A percentile compares a stretch with the other conserved stretches of the same genome.
Conservation (phyloP, 2,329 filamentous ascomycete species). For the Cryphonectria naterciae region DNA sequence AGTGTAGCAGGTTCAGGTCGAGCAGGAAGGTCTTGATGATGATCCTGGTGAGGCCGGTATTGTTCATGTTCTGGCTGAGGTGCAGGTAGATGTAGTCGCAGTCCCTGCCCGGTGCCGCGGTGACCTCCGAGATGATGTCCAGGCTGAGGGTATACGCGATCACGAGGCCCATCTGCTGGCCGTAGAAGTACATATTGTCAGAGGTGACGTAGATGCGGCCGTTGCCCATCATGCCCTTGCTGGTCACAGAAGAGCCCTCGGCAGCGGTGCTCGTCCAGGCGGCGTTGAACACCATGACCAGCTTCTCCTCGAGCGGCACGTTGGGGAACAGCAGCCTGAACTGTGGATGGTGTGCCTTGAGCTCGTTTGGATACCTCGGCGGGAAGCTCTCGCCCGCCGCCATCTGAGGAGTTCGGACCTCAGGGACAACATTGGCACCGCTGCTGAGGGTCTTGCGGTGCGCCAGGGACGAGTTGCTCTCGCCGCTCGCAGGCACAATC, state of each 20-base stretch:
- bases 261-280: constrained; percentile 70
- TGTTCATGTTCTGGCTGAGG: constrained; percentile 63
- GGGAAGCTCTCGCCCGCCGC: constrained; percentile 63
- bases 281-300: constrained; percentile 90
- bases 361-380: constrained; percentile 76
- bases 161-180: constrained; percentile 89
- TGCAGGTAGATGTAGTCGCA: constrained; percentile 94
- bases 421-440: constrained; percentile 20
- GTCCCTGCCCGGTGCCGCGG: constrained; percentile 83
- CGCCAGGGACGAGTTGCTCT: constrained; percentile 30
- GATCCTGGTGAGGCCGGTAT: constrained; percentile 71
- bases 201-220: constrained; percentile 87
- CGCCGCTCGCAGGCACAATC: constrained; percentile 35
- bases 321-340: constrained; percentile 90
- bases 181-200: constrained; percentile 93
- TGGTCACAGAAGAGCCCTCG: constrained; percentile 46
- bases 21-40: constrained; percentile 94
- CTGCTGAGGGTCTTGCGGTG: constrained; percentile 39
- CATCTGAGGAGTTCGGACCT: constrained; percentile 37
- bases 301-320: constrained; percentile 75
- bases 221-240: constrained; percentile 61
- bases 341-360: constrained; percentile 87
- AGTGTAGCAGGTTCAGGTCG: constrained; percentile 78
- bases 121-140: constrained; percentile 82
- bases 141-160: constrained; percentile 79